phyloP scores from a whole-genome alignment of 2,329 filamentous ascomycete species.

The Diplodia mutila region DNA sequence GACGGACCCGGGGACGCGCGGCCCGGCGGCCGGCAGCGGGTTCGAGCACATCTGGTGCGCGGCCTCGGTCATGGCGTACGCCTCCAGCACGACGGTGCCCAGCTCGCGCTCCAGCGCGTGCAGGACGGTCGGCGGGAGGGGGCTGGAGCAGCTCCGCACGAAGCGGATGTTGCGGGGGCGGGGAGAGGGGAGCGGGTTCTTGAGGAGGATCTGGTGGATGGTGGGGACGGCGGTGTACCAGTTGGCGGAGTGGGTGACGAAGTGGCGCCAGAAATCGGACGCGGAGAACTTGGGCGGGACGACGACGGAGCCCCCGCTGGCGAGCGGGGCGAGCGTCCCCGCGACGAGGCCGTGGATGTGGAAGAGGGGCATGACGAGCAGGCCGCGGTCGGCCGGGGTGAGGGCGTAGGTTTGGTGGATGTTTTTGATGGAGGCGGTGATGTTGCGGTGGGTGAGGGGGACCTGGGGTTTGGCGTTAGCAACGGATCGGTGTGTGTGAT shows the following conservation, averaged over 20 bases:
- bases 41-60: slow-evolving; percentile 74
- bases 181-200: slow-evolving; percentile 65
- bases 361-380: slow-evolving; percentile 83
- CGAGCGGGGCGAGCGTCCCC: slow-evolving; percentile 71
- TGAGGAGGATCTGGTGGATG: slow-evolving; percentile 80
- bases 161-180: slow-evolving; percentile 71
- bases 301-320: slow-evolving; percentile 71
- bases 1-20: slow-evolving; percentile 72
- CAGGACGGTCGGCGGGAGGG: slow-evolving; percentile 74
- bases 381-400: slow-evolving; percentile 68
- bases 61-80: slow-evolving; percentile 84
- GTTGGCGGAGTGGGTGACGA: slow-evolving; percentile 69
- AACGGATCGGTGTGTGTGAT: no score
- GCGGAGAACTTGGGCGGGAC: slow-evolving; percentile 76
- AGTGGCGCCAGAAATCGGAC: slow-evolving; percentile 74
- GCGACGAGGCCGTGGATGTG: slow-evolving; percentile 82
- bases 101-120: slow-evolving; percentile 71
- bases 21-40: slow-evolving; percentile 51
- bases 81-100: slow-evolving; percentile 75
- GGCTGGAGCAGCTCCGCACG: slow-evolving; percentile 78
- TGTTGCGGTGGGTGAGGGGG: slow-evolving; percentile 73
- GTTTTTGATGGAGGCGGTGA: slow-evolving; percentile 55
- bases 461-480: slow-evolving; percentile 44
- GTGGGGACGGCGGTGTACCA: slow-evolving; percentile 87
- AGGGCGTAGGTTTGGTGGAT: slow-evolving; percentile 73